These are phyloP conservation scores for Xerocomellus intermedius DNA, from an alignment of 768 basidiomycete species.

Conservation along the genomic window DNA sequence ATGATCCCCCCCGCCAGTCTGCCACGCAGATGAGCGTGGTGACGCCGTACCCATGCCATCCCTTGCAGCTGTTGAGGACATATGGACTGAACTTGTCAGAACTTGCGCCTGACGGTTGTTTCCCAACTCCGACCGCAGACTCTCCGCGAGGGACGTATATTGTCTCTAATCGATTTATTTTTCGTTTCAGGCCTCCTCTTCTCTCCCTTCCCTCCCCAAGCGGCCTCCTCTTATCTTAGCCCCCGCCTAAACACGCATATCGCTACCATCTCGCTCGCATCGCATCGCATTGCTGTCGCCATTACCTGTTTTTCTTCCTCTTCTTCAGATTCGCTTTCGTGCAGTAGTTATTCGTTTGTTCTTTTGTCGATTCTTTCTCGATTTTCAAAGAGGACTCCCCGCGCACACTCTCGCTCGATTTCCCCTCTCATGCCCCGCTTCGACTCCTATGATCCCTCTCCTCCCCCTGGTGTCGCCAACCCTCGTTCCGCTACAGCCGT, in stretches of 20 bases:
- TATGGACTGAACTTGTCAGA: slow-evolving; percentile 20
- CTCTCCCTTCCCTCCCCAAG: slow-evolving; percentile 4
- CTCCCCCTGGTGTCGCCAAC: slow-evolving; percentile 29
- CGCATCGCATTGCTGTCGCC: slow-evolving; percentile 37
- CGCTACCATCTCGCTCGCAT: slow-evolving; percentile 28
- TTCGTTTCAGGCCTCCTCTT: slow-evolving; percentile 25
- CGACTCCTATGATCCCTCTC: slow-evolving; percentile 43
- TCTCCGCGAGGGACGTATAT: slow-evolving; percentile 32
- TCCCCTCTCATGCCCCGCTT: slow-evolving; percentile 41
- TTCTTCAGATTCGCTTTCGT: slow-evolving; percentile 29
- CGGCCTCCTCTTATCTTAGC: slow-evolving; percentile 30
- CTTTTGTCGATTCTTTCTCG: slow-evolving; percentile 24
- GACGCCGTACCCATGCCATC: neutral
- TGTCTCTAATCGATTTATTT: slow-evolving; percentile 28
- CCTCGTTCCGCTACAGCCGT: slow-evolving; percentile 31
- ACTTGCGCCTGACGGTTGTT: slow-evolving; percentile 16
- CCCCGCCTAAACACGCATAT: slow-evolving; percentile 30
- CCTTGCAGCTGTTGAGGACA: neutral
- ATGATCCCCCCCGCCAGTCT: neutral
- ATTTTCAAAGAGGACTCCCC: slow-evolving; percentile 22
- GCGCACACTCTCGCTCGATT: slow-evolving; percentile 8
- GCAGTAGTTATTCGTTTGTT: slow-evolving; percentile 30
- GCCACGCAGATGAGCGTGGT: neutral
- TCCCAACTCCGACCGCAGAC: slow-evolving; percentile 32
- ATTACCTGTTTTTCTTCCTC: slow-evolving; percentile 15